phyloP scores from a whole-genome alignment of 2,329 filamentous ascomycete species.

The Colletotrichum shisoi region DNA sequence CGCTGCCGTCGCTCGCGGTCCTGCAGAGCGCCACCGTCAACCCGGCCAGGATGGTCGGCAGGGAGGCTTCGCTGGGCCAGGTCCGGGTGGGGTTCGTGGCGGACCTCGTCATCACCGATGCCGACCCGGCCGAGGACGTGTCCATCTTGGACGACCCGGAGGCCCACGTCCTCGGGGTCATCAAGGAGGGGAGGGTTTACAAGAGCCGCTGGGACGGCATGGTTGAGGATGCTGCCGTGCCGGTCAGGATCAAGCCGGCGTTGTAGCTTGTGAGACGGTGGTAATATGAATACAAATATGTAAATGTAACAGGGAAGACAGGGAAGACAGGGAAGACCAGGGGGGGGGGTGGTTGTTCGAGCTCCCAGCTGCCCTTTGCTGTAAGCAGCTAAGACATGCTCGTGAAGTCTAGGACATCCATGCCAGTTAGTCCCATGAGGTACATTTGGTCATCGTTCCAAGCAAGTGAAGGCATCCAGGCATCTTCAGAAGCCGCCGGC shows the following conservation, averaged over 20 bases:
- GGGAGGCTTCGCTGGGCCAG: slow-evolving; percentile 58
- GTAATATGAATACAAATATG: not conserved
- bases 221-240: slow-evolving; percentile 36
- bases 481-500: not conserved
- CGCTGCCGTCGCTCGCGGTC: slow-evolving; percentile 42
- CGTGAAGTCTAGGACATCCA: slow-evolving; percentile 43
- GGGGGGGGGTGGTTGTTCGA: too few relatives aligned
- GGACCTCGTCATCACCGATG: slow-evolving; percentile 61
- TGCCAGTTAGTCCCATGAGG: slow-evolving; percentile 42
- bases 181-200: slow-evolving; percentile 62
- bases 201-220: slow-evolving; percentile 42
- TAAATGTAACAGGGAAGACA: not conserved
- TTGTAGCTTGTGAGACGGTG: not conserved
- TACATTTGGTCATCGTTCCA: slow-evolving; percentile 43
- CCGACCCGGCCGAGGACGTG: slow-evolving; percentile 64
- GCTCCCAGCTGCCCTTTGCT: too few relatives aligned
- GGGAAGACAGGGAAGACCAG: not conserved
- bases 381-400: not conserved
- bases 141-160: slow-evolving; percentile 59
- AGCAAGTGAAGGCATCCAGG: slow-evolving; percentile 30
- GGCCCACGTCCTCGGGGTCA: slow-evolving; percentile 56
- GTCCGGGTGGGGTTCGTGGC: slow-evolving; percentile 60
- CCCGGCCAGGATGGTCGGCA: slow-evolving; percentile 58
- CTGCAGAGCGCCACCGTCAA: slow-evolving; percentile 54
- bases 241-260: slow-evolving; percentile 30